Conservation (phyloP, 2,329 filamentous ascomycete species). For the Penicillium italicum region DNA sequence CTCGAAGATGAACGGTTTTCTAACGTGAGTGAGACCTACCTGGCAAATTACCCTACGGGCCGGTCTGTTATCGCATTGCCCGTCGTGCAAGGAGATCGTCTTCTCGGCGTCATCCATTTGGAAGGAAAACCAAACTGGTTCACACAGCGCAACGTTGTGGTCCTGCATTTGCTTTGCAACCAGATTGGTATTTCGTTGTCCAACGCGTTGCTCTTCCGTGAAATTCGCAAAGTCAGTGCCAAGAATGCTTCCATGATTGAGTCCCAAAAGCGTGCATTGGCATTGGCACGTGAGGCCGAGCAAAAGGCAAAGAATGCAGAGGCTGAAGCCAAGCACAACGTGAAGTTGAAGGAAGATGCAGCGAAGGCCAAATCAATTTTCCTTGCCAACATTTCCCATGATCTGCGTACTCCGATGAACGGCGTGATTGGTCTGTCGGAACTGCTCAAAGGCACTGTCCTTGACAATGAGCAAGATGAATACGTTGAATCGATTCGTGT, state of each 20-base stretch:
- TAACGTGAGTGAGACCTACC: slow-evolving; percentile 56
- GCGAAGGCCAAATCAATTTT: slow-evolving; percentile 82
- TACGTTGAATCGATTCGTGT: slow-evolving; percentile 63
- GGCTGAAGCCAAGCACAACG: slow-evolving; percentile 61
- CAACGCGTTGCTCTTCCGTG: slow-evolving; percentile 60
- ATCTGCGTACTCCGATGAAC: slow-evolving; percentile 91
- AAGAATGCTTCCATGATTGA: slow-evolving; percentile 64
- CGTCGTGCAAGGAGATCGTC: slow-evolving; percentile 57
- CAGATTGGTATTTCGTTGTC: slow-evolving; percentile 63
- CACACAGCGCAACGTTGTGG: slow-evolving; percentile 55
- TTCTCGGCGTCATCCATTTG: slow-evolving; percentile 60
- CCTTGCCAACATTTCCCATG: slow-evolving; percentile 85
- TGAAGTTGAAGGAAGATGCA: slow-evolving; percentile 64
- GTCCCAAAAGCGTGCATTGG: slow-evolving; percentile 60
- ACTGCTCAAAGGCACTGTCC: slow-evolving; percentile 55
- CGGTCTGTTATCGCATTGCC: slow-evolving; percentile 61
- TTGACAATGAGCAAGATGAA: slow-evolving; percentile 58
- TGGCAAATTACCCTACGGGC: slow-evolving; percentile 54
- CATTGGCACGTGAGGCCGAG: slow-evolving; percentile 59
- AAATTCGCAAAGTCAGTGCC: slow-evolving; percentile 59
- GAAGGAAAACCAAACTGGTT: slow-evolving; percentile 63
- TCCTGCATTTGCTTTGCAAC: slow-evolving; percentile 57
- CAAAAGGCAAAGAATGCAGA: slow-evolving; percentile 63
- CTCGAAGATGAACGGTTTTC: slow-evolving; percentile 64
- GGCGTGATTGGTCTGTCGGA: slow-evolving; percentile 79